Conservation (phyloP, 345 rosid genomes). For the Populus deltoides region DNA sequence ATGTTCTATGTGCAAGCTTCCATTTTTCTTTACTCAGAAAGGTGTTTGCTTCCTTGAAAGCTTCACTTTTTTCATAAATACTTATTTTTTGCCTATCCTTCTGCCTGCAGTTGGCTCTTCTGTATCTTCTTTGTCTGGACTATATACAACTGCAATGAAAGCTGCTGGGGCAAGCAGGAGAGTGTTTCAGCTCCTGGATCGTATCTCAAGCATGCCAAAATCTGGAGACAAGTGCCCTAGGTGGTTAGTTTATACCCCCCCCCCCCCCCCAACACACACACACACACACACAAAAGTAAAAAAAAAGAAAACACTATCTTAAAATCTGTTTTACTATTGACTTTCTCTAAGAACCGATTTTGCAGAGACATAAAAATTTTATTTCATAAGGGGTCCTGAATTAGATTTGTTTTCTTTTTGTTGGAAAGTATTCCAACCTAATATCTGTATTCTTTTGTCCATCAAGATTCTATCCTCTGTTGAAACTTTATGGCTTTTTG, state of each 20-base stretch:
- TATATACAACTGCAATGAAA: slow-evolving; percentile 91
- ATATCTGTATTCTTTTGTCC: not conserved
- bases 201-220: slow-evolving; percentile 70
- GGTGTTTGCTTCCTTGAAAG: not conserved
- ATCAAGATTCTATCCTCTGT: not conserved
- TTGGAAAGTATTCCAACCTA: not conserved
- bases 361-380: not conserved
- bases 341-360: not conserved
- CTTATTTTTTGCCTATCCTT: slow-evolving; percentile 8
- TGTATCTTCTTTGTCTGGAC: slow-evolving; percentile 74
- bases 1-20: not conserved
- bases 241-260: slow-evolving; percentile 41
- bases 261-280: not conserved
- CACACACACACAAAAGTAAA: no score
- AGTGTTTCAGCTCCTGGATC: slow-evolving; percentile 88
- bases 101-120: slow-evolving; percentile 78
- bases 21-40: not conserved
- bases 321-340: not conserved
- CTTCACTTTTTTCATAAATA: not conserved
- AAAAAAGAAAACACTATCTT: not conserved
- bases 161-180: slow-evolving; percentile 99
- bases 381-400: not conserved
- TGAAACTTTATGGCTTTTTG: slow-evolving; percentile 4
- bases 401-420: not conserved
- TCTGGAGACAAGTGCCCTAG: slow-evolving; percentile 74